Base-by-base conservation (phyloP, 805 yeast species). In the Saturnispora dispora region DNA sequence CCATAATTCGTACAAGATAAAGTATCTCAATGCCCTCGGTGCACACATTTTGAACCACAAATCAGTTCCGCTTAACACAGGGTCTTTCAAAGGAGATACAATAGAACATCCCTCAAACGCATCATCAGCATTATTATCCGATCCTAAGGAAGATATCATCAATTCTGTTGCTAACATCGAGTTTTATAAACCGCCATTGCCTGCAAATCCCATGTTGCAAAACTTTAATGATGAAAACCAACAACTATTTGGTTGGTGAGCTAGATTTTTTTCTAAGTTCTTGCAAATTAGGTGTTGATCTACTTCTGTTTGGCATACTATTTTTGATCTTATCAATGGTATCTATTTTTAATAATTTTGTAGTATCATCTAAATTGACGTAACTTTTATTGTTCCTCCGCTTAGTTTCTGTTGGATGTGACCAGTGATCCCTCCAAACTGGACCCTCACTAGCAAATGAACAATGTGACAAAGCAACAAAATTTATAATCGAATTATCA, bases 401-500 rank as follows among this genome's bases (percentile, higher is more conserved):
- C 27, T 37, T 44, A 3, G 48, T 49, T 30, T 49, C 37, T 2
- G 27, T 23, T 3, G 52, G 52, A 20, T 36, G 36, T 13, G 53
- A 35, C 63, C 62, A 63, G 13, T 52, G 52, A 44, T 64, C 66
- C 32, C 57, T 55, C 69, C 69, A 66, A 15, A 58, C 59, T 5
- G 58, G 44, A 2, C 68, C 68, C 27, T 57, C 59, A 2, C 43
- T 40, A 1, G 52, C 64, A 52, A 82, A 81, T 55, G 76, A 77
- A 6, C 77, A 73, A 55, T 76, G 78, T 5, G 76, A 63, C 18
- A 82, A 57, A 44, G 69, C 70, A n/a, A 79, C 70, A 59, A 84
- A 87, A 60, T 82, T 85, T 17, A 87, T 75, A 5, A 87, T 72
- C 0, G 96, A 96, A 57, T 78, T 73, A 61, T 86, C 93, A 5